Conservation (phyloP, 805 yeast genomes). For the Candida khao-thaluensis region DNA sequence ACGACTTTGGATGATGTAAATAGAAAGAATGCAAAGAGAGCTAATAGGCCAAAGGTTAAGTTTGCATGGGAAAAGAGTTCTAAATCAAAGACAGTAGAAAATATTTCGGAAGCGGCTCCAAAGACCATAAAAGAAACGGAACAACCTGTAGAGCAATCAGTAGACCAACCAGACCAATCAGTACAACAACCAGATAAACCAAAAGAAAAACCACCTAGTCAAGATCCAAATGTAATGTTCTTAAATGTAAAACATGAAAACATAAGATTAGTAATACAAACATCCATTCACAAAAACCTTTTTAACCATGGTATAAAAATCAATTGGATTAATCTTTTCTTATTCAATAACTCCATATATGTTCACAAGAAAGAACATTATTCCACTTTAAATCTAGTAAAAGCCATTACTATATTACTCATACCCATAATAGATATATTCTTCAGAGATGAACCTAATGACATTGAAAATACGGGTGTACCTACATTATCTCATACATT, state of each 20-base stretch:
- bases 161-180: constrained; percentile 22
- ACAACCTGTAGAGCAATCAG: neutral
- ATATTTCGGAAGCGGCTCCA: too few species aligned
- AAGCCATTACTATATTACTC: constrained; percentile 16
- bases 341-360: constrained; percentile 11
- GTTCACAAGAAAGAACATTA: constrained; percentile 9
- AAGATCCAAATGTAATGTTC: constrained; percentile 8
- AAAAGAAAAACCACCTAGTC: constrained; percentile 11
- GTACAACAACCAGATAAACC: neutral
- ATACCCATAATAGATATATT: constrained; percentile 26
- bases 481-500: constrained; percentile 14
- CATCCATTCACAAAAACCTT: constrained; percentile 29
- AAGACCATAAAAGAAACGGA: neutral
- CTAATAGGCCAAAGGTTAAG: constrained; percentile 6
- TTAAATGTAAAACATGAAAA: constrained; percentile 11
- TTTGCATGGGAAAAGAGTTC: constrained; percentile 13
- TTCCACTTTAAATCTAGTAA: constrained; percentile 15
- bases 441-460: neutral
- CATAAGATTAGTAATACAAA: constrained; percentile 36
- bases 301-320: constrained; percentile 36
- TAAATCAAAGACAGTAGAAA: neutral
- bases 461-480: neutral
- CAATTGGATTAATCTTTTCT: constrained; percentile 36
- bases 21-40: constrained; percentile 31
- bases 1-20: constrained; percentile 62